Conservation (phyloP, 2,329 filamentous ascomycete genomes). For the Pyrenochaeta sp. region DNA sequence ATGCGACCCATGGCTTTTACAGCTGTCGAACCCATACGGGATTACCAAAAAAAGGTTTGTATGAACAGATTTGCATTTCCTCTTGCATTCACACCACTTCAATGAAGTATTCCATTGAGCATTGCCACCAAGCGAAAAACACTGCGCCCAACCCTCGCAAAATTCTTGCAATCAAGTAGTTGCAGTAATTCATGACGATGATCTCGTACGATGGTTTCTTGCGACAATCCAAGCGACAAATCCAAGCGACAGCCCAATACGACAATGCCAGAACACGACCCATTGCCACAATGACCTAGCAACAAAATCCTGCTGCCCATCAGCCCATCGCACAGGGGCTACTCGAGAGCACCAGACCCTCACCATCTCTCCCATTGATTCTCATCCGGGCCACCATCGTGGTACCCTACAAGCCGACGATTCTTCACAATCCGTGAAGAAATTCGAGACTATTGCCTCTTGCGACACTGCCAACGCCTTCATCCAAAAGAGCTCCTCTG, state of each 20-base stretch:
- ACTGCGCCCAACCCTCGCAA: constrained; percentile 2
- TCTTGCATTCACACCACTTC: constrained; percentile 3
- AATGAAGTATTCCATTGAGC: not conserved
- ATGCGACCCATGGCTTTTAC: not conserved
- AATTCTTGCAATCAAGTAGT: constrained; percentile 3
- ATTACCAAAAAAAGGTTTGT: not conserved
- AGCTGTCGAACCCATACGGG: not conserved
- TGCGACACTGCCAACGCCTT: not conserved
- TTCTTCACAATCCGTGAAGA: not conserved
- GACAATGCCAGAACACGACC: constrained; percentile 1
- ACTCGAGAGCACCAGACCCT: constrained; percentile 18
- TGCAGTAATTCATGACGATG: constrained; percentile 6
- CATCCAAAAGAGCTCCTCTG: not conserved
- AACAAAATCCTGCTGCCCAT: constrained; percentile 7
- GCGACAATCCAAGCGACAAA: constrained; percentile 11
- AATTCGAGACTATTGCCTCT: not conserved
- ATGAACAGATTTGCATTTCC: constrained; percentile 12
- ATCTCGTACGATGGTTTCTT: not conserved
- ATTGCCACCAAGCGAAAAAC: constrained; percentile 5
- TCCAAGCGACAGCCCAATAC: too few species aligned
- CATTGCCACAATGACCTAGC: constrained; percentile 16
- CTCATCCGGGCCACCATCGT: not conserved
- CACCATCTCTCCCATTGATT: not conserved
- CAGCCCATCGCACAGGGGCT: constrained; percentile 7
- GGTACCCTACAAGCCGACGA: not conserved